phyloP scores from a whole-genome alignment of 2,329 filamentous ascomycete species.

The Tricladium varicosporioides region DNA sequence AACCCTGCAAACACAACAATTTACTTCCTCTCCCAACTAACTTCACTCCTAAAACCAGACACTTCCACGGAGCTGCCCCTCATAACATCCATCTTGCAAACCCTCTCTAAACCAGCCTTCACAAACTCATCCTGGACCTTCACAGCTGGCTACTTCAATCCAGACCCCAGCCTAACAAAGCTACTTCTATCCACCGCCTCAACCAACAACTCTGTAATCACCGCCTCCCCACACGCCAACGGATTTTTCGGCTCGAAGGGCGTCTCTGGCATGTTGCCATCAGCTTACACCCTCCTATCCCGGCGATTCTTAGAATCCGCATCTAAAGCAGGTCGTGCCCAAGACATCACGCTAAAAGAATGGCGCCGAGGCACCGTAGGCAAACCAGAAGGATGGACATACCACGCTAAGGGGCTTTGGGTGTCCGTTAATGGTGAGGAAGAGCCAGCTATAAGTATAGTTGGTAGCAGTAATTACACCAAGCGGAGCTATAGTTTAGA shows the following conservation, averaged over 20 bases:
- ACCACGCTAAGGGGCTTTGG: slow-evolving; percentile 97
- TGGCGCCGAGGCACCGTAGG: slow-evolving; percentile 84
- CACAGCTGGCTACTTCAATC: slow-evolving; percentile 98
- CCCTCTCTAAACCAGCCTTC: slow-evolving; percentile 62
- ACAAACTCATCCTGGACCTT: slow-evolving; percentile 83
- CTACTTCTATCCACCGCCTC: slow-evolving; percentile 75
- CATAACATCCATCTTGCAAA: slow-evolving; percentile 70
- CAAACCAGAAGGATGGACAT: slow-evolving; percentile 86
- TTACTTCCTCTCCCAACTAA: slow-evolving; percentile 85
- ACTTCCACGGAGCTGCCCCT: slow-evolving; percentile 86
- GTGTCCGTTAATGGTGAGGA: slow-evolving; percentile 67
- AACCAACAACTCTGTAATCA: slow-evolving; percentile 75
- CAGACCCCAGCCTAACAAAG: slow-evolving; percentile 77
- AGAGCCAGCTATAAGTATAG: slow-evolving; percentile 73
- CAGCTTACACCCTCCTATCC: slow-evolving; percentile 87
- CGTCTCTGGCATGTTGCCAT: slow-evolving; percentile 84
- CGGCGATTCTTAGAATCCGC: slow-evolving; percentile 66
- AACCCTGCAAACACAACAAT: slow-evolving; percentile 61
- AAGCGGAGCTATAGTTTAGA: slow-evolving; percentile 90
- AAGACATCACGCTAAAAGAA: slow-evolving; percentile 73
- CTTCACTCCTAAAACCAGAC: slow-evolving; percentile 75
- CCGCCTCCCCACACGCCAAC: slow-evolving; percentile 89
- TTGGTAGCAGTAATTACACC: slow-evolving; percentile 95
- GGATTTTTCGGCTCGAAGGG: slow-evolving; percentile 90
- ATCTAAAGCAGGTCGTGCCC: slow-evolving; percentile 41